Evolutionary conservation across 345 rosid genomes (phyloP).

Genomic region (Diplotaxis tenuifolia): DNA sequence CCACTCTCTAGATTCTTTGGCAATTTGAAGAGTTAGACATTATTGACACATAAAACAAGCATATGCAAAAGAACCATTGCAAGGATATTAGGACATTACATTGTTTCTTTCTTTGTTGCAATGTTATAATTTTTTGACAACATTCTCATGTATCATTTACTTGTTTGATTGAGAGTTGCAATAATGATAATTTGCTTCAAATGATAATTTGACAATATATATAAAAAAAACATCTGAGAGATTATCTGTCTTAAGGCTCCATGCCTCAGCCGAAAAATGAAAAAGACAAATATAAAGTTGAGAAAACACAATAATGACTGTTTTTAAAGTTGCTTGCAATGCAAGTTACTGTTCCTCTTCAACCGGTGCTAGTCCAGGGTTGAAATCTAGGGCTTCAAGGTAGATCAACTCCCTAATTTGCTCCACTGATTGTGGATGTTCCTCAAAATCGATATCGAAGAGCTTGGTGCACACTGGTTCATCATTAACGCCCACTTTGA

Average conservation of each 20-base stretch:
- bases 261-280: neutral
- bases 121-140: constrained; percentile 19
- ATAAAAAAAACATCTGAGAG: neutral
- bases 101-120: constrained; percentile 21
- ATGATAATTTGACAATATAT: neutral
- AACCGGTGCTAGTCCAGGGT: constrained; percentile 50
- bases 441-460: constrained; percentile 73
- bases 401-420: constrained; percentile 83
- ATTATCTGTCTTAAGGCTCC: neutral
- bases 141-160: constrained; percentile 22
- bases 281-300: neutral
- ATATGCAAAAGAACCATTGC: constrained; percentile 24
- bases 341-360: neutral
- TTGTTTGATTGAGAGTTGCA: constrained; percentile 29
- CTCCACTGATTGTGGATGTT: constrained; percentile 62
- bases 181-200: constrained; percentile 3
- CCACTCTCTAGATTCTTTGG: constrained; percentile 91
- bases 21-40: constrained; percentile 53
- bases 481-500: constrained; percentile 52
- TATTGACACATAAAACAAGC: constrained; percentile 16
- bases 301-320: neutral
- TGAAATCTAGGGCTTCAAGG: constrained; percentile 80
- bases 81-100: constrained; percentile 10
- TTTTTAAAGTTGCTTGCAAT: neutral
- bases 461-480: constrained; percentile 77